A percentile compares a stretch with the other conserved stretches of the same genome.
Evolutionary conservation across 2,329 filamentous ascomycete genomes (phyloP).

Genomic region (Penicillium griseofulvum): DNA sequence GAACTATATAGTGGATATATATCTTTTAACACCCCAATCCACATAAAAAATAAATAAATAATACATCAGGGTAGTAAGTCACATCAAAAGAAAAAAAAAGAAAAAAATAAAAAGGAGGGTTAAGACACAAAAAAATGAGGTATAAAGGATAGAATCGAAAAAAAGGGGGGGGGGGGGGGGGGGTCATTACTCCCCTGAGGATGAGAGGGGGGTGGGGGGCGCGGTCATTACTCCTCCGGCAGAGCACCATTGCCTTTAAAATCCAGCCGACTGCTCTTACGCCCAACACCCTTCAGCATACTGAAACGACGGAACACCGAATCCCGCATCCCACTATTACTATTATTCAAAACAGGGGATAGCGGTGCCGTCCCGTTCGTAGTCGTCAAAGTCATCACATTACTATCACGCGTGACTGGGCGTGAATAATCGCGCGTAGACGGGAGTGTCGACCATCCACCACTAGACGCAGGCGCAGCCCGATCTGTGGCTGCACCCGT

Average conservation of each 20-base stretch:
- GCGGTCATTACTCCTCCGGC: slow-evolving; percentile 38
- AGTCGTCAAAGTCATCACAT: slow-evolving; percentile 13
- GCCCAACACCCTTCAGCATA: slow-evolving; percentile 67
- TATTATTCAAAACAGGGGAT: slow-evolving; percentile 37
- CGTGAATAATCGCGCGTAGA: slow-evolving; percentile 35
- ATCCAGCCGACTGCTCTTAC: slow-evolving; percentile 61
- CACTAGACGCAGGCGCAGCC: slow-evolving; percentile 24
- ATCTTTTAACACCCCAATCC: slow-evolving; percentile 16
- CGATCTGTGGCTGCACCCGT: slow-evolving; percentile 20
- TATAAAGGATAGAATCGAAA: slow-evolving; percentile 1
- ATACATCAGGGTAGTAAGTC: slow-evolving; percentile 15
- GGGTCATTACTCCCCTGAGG: too few species aligned
- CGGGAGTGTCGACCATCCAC: slow-evolving; percentile 35
- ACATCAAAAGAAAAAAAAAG: slow-evolving; percentile 17
- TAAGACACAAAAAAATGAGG: slow-evolving; percentile 4
- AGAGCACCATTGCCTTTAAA: slow-evolving; percentile 36
- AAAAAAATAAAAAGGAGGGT: slow-evolving; percentile 8
- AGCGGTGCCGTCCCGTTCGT: slow-evolving; percentile 16
- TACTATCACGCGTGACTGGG: slow-evolving; percentile 33
- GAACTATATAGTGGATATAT: slow-evolving; percentile 18
- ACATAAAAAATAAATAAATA: slow-evolving; percentile 11
- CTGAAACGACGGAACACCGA: slow-evolving; percentile 77
- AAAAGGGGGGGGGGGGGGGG: background rate
- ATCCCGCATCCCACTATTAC: slow-evolving; percentile 45
- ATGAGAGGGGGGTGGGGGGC: background rate